Percentiles rank a stretch among this genome's conserved stretches.
These are phyloP conservation scores for Balamuthia mandrillaris DNA, from an alignment of 208 protist species.

Conservation along the genomic window DNA sequence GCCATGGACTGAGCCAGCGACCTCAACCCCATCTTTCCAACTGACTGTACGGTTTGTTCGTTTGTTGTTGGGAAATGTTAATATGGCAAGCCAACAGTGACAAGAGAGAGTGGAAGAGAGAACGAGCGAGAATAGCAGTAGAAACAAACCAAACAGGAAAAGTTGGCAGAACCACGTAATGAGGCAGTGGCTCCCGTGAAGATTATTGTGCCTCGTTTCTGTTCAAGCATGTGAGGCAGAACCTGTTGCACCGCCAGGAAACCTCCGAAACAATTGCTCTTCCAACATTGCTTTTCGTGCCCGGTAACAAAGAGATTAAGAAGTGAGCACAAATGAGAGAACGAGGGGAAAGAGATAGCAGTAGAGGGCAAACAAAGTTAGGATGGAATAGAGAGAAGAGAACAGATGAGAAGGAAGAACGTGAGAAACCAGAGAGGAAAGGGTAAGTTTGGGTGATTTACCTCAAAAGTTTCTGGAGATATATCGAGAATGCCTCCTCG, in stretches of 20 bases:
- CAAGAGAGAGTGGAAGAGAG: too few relatives aligned
- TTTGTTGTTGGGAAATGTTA: neutral
- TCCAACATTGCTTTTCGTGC: too few relatives aligned
- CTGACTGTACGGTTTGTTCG: neutral
- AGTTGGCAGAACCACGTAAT: slow-evolving; percentile 42
- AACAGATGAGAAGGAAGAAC: neutral
- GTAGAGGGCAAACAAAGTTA: neutral
- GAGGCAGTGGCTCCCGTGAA: slow-evolving; percentile 65
- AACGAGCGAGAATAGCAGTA: neutral
- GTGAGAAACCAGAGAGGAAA: too few relatives aligned
- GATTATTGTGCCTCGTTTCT: slow-evolving; percentile 49
- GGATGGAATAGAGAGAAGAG: neutral
- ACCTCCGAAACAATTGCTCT: slow-evolving; percentile 24
- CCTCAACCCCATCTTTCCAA: slow-evolving; percentile 53
- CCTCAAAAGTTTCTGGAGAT: too few relatives aligned
- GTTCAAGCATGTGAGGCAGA: slow-evolving; percentile 31
- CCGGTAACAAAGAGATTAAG: neutral
- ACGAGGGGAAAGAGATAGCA: neutral
- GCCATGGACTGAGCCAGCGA: slow-evolving; percentile 58
- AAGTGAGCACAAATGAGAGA: neutral
- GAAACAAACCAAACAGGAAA: slow-evolving; percentile 36
- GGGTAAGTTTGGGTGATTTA: neutral
- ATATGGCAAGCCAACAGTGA: neutral
- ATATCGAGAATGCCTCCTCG: neutral
- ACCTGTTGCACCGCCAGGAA: slow-evolving; percentile 43